Evolutionary conservation across 371 early-diverging fungal species (phyloP).

Genomic region (Spiromyces aspiralis): DNA sequence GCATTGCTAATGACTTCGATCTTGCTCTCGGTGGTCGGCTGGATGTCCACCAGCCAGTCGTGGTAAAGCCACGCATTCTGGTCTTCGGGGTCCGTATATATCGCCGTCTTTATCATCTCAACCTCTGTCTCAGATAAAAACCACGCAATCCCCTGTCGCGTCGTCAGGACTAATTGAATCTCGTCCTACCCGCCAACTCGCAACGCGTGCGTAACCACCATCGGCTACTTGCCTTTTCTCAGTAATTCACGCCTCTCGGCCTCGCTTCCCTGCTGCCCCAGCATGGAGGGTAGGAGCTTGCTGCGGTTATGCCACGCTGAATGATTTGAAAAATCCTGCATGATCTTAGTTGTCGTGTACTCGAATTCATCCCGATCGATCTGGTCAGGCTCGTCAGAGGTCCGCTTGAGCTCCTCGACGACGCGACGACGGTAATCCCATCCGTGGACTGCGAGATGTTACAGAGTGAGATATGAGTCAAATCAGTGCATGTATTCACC

Average conservation of each 20-base stretch:
- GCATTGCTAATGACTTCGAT: neutral
- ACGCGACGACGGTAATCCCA: slow-evolving; percentile 89
- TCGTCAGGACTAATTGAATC: too few species aligned
- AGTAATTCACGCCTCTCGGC: slow-evolving; percentile 6
- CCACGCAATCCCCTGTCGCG: too few species aligned
- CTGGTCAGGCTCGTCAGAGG: slow-evolving; percentile 17
- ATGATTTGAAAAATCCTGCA: slow-evolving; percentile 81
- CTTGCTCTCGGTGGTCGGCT: neutral
- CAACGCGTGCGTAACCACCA: too few species aligned
- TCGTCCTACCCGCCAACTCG: too few species aligned
- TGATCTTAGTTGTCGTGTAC: slow-evolving; percentile 71
- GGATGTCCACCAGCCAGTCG: slow-evolving; percentile 57
- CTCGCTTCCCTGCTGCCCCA: slow-evolving; percentile 4
- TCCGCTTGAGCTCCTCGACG: slow-evolving; percentile 30
- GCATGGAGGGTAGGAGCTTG: slow-evolving; percentile 51
- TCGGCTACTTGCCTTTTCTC: slow-evolving; percentile 9
- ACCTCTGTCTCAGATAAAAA: too few species aligned
- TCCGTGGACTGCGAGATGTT: slow-evolving; percentile 55
- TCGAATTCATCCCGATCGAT: slow-evolving; percentile 46
- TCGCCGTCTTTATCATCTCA: slow-evolving; percentile 66
- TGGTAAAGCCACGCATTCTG: slow-evolving; percentile 93
- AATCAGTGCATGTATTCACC: neutral
- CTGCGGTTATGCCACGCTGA: slow-evolving; percentile 95
- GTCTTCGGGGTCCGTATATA: slow-evolving; percentile 93
- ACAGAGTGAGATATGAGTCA: neutral